phyloP scores from a whole-genome alignment of 257 asterid species.

The Ehretia macrophylla region DNA sequence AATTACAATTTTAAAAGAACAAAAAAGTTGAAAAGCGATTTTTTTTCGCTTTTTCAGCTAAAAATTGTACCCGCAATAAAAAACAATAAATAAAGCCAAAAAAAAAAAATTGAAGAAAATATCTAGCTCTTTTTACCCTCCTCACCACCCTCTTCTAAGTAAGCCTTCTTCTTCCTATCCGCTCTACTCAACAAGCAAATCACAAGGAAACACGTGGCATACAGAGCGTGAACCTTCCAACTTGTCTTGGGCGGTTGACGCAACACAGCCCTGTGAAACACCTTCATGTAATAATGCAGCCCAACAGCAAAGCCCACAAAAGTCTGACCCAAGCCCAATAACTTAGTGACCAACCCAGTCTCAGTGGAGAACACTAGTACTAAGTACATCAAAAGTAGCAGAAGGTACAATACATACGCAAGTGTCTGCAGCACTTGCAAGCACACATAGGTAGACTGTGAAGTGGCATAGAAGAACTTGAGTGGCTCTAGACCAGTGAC shows the following conservation, averaged over 20 bases:
- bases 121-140: slow-evolving; percentile 64
- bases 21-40: neutral
- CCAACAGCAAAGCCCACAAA: slow-evolving; percentile 93
- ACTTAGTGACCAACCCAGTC: slow-evolving; percentile 48
- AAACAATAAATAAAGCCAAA: neutral
- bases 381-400: slow-evolving; percentile 80
- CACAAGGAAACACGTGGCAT: slow-evolving; percentile 77
- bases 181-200: slow-evolving; percentile 57
- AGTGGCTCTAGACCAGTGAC: slow-evolving; percentile 83
- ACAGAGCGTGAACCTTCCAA: slow-evolving; percentile 72
- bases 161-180: slow-evolving; percentile 77
- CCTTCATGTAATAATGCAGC: slow-evolving; percentile 81
- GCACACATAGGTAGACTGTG: slow-evolving; percentile 79
- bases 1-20: no score
- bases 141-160: slow-evolving; percentile 61
- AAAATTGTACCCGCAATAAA: neutral
- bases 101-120: neutral
- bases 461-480: slow-evolving; percentile 73
- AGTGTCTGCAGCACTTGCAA: slow-evolving; percentile 73
- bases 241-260: slow-evolving; percentile 79
- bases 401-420: slow-evolving; percentile 69
- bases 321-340: slow-evolving; percentile 72
- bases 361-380: slow-evolving; percentile 72
- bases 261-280: slow-evolving; percentile 76
- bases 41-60: neutral